Evolutionary conservation across 2,329 filamentous ascomycete genomes (phyloP), one percentile per base, ranked within the genome.

Genomic region (Neoascochyta sp.): DNA sequence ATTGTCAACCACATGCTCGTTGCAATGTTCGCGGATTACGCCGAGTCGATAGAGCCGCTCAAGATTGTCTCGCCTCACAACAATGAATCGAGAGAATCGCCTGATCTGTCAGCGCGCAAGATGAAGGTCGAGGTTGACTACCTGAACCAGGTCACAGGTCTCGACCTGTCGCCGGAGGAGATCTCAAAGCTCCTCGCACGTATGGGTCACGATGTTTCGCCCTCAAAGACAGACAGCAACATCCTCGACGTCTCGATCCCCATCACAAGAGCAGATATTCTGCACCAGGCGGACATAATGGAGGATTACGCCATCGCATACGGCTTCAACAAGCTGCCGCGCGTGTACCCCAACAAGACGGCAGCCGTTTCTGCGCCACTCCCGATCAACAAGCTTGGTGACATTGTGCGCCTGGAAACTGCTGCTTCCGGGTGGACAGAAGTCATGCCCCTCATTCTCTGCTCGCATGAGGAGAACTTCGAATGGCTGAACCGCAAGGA

Each of bases 381-480:
- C 7, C 78, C 80, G 38, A 83, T 98, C 66, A 98, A 98, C 75
- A 96, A 95, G 68, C 81, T 98, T 22, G 76, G 76, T 39, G 93
- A 98, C 55, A 94, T 96, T 47, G 78, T 96, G 37, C 83, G 92
- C 31, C 70, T 81, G 32, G 92, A 98, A 64, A 78, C 85, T 28
- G 90, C 89, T 32, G 92, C 95, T 79, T 83, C 90, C 5, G 92
- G 92, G 37, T 98, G 92, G 92, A 83, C 80, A 32, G 92, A 98
- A 69, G 90, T 95, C 33, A 82, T 98, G 77, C 90, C 92, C 15
- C 74, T 98, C 16, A 96, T 95, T 48, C 78, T 98, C 32, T 98
- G 92, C 74, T 94, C 87, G 24, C 88, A 95, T 63, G 90, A 96
- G 57, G 92, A 98, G 74, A 98, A 98, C 70, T 98, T 96, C 63